Conservation (phyloP, 805 yeast genomes). For the Tetrapisispora arboricola region DNA sequence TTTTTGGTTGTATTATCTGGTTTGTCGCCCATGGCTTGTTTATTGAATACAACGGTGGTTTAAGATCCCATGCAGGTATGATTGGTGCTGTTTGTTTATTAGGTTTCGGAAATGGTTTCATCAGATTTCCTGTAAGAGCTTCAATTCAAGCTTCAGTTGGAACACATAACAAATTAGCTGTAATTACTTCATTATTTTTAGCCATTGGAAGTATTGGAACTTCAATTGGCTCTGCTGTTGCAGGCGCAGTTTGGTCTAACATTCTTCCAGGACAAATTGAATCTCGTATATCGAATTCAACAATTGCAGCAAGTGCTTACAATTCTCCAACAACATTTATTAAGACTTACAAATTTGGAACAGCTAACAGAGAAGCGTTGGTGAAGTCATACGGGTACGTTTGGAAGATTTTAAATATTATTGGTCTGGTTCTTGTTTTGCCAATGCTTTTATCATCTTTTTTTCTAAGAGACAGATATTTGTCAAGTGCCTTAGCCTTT, state of each 20-base stretch:
- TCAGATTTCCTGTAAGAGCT: constrained; percentile 56
- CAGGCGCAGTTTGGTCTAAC: constrained; percentile 68
- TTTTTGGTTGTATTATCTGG: constrained; percentile 51
- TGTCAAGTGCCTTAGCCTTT: constrained; percentile 19
- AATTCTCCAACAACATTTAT: constrained; percentile 43
- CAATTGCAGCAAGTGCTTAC: constrained; percentile 36
- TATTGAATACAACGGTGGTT: constrained; percentile 43
- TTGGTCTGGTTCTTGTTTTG: constrained; percentile 44
- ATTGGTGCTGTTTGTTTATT: constrained; percentile 54
- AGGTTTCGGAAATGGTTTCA: constrained; percentile 71
- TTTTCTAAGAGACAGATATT: constrained; percentile 43
- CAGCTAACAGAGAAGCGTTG: constrained; percentile 44
- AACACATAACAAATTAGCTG: constrained; percentile 53
- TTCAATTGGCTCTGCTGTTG: constrained; percentile 51
- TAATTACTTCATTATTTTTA: constrained; percentile 46
- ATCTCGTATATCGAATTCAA: constrained; percentile 27
- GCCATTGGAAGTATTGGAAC: constrained; percentile 52
- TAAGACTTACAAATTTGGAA: constrained; percentile 42
- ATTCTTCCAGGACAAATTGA: constrained; percentile 36
- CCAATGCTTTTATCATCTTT: constrained; percentile 40
- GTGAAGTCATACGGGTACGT: constrained; percentile 45
- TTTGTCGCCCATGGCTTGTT: constrained; percentile 50
- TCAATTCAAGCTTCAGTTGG: constrained; percentile 47
- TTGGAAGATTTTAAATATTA: constrained; percentile 45
- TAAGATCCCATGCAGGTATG: constrained; percentile 41